Conservation (phyloP, 208 protist genomes). For the Balamuthia mandrillaris region DNA sequence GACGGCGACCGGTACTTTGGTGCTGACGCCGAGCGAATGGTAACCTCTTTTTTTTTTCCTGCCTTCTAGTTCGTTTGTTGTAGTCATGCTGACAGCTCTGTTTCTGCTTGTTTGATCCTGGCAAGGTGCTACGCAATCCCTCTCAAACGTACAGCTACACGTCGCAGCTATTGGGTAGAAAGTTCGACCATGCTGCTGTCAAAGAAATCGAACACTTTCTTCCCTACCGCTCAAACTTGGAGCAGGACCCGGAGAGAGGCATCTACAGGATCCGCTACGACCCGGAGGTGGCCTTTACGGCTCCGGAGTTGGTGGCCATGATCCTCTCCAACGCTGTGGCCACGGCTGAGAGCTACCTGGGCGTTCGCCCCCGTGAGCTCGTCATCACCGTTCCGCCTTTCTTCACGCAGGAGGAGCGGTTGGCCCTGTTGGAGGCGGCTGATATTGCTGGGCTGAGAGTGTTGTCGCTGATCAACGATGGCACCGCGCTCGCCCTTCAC, state of each 20-base stretch:
- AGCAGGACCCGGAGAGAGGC: slow-evolving; percentile 44
- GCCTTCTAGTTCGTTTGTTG: background rate
- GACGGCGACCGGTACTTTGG: slow-evolving; percentile 81
- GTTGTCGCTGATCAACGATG: slow-evolving; percentile 78
- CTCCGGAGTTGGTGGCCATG: slow-evolving; percentile 83
- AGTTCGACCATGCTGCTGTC: background rate
- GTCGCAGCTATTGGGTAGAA: slow-evolving; percentile 37
- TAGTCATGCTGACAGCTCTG: background rate
- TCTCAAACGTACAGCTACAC: slow-evolving; percentile 43
- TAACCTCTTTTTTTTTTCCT: background rate
- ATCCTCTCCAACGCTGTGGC: slow-evolving; percentile 75
- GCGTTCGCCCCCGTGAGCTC: slow-evolving; percentile 65
- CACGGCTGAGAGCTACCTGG: slow-evolving; percentile 65
- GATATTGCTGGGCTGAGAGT: slow-evolving; percentile 78
- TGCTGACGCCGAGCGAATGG: slow-evolving; percentile 77
- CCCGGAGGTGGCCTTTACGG: slow-evolving; percentile 66
- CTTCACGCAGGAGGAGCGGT: slow-evolving; percentile 76
- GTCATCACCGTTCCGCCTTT: slow-evolving; percentile 85
- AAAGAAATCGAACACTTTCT: slow-evolving; percentile 25
- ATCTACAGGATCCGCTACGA: slow-evolving; percentile 64
- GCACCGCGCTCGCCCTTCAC: slow-evolving; percentile 68
- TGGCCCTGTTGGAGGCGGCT: slow-evolving; percentile 82
- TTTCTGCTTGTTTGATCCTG: background rate
- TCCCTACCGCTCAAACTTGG: slow-evolving; percentile 22
- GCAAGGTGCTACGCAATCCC: background rate